phyloP scores from a whole-genome alignment of 2,329 filamentous ascomycete genomes.

The Curvularia hawaiiensis region DNA sequence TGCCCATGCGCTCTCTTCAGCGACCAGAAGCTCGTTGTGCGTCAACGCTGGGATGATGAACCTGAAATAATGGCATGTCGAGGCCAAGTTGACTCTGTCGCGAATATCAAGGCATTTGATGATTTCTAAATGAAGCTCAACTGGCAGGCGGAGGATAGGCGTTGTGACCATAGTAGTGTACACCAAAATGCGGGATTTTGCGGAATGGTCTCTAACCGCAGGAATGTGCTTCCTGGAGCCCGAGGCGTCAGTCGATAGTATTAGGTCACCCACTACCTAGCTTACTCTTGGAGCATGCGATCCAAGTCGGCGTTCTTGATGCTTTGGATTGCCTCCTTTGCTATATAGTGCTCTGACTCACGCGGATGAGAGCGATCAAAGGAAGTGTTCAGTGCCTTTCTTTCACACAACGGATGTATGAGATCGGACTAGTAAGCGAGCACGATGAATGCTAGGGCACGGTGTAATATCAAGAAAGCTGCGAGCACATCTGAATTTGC shows the following conservation, averaged over 20 bases:
- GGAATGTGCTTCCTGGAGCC: conserved; percentile 2
- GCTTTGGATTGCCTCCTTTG: not conserved
- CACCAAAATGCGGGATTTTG: not conserved
- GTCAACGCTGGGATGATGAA: conserved; percentile 26
- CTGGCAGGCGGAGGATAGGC: conserved; percentile 29
- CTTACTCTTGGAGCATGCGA: conserved; percentile 6
- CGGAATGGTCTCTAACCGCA: not conserved
- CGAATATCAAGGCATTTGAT: conserved; percentile 28
- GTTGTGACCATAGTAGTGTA: conserved; percentile 18
- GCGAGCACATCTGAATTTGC: conserved; percentile 9
- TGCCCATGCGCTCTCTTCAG: conserved; percentile 30
- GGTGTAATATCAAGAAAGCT: conserved; percentile 4
- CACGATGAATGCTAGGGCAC: not conserved
- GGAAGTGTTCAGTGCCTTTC: not conserved
- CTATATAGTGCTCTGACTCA: not conserved
- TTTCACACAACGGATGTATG: not conserved
- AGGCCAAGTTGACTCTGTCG: conserved; percentile 23
- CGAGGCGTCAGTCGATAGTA: conserved; percentile 3
- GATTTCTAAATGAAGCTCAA: conserved; percentile 33
- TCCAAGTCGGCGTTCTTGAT: not conserved
- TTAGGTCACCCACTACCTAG: not conserved
- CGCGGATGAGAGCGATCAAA: not conserved
- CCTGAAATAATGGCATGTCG: conserved; percentile 26
- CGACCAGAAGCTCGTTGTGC: conserved; percentile 26
- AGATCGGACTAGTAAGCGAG: not conserved